Evolutionary conservation across 345 rosid genomes (phyloP).

Genomic region (Erucastrum elatum): DNA sequence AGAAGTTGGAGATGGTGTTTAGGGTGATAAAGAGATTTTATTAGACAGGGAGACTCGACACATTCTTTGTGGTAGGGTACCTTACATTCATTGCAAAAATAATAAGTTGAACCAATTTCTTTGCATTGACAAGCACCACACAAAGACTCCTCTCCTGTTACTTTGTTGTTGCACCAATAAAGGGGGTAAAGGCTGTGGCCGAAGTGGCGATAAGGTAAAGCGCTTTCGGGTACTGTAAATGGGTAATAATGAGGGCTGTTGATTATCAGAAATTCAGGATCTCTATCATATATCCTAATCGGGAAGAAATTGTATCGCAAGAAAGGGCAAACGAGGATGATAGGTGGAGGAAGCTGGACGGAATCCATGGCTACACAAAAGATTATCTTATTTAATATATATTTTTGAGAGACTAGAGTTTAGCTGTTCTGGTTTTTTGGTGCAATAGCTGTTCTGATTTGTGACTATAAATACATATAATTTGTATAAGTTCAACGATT

Average conservation of each 20-base stretch:
- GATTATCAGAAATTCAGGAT: not conserved
- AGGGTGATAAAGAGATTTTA: not conserved
- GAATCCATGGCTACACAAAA: not conserved
- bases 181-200: not conserved
- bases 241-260: not conserved
- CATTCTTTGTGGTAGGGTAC: not conserved
- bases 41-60: not conserved
- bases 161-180: not conserved
- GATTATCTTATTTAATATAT: not conserved
- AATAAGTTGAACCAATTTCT: not conserved
- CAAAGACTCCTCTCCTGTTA: not conserved
- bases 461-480: not conserved
- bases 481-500: no score
- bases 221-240: no score
- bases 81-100: not conserved
- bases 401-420: not conserved
- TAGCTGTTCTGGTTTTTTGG: no score
- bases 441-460: not conserved
- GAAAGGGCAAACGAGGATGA: not conserved
- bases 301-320: not conserved
- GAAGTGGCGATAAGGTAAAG: not conserved
- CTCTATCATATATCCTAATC: not conserved
- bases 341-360: not conserved
- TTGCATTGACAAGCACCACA: not conserved
- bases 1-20: not conserved